Evolutionary conservation across 306 rosid genomes (phyloP).

Genomic region (Nissolia schottii): DNA sequence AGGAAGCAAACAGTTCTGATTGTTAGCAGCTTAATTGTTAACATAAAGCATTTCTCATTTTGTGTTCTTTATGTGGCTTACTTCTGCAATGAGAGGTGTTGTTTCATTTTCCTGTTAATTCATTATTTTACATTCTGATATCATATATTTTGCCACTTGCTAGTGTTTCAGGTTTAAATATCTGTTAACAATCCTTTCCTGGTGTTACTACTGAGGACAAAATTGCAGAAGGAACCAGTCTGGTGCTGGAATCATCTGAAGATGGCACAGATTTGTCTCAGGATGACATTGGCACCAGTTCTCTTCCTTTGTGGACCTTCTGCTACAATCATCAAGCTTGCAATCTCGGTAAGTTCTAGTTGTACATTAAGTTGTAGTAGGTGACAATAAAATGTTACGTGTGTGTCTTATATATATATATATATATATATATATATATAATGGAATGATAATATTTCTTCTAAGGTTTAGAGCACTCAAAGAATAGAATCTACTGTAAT

Average conservation of each 20-base stretch:
- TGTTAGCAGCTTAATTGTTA: no score
- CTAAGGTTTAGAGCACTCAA: background rate
- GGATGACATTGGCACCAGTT: constrained; percentile 66
- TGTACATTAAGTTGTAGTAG: background rate
- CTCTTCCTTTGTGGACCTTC: background rate
- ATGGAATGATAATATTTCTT: background rate
- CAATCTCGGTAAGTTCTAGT: background rate
- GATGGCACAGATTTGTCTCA: constrained; percentile 74
- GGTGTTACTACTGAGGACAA: background rate
- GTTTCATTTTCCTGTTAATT: background rate
- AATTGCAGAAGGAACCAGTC: constrained; percentile 66
- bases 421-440: background rate
- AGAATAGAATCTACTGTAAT: background rate
- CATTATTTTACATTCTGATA: background rate
- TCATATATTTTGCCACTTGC: background rate
- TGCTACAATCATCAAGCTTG: background rate
- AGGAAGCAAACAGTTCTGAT: no score
- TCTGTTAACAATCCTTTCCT: background rate
- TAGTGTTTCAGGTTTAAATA: constrained; percentile 26
- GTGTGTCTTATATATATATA: background rate
- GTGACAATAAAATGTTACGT: background rate
- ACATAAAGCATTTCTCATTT: no score
- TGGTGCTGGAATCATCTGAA: constrained; percentile 65
- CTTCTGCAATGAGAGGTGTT: background rate
- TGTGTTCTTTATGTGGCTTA: background rate